phyloP scores from a whole-genome alignment of 2,329 filamentous ascomycete genomes.

The Coniochaeta sp. region DNA sequence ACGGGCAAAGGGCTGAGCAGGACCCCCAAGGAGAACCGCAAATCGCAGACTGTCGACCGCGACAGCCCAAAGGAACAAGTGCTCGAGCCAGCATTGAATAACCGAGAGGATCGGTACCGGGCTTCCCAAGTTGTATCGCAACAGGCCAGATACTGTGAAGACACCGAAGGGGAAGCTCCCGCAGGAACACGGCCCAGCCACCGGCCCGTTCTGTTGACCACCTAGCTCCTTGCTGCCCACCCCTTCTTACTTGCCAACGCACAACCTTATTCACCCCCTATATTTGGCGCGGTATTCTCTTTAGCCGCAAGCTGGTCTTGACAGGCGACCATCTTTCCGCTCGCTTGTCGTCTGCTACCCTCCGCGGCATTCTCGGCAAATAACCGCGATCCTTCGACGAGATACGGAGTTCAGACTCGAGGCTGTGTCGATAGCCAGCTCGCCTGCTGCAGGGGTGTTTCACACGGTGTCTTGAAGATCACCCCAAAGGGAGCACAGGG shows the following conservation, averaged over 20 bases:
- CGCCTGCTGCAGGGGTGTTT: too few relatives aligned
- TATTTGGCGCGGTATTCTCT: background rate
- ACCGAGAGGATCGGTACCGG: background rate
- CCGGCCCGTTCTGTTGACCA: slow-evolving; percentile 2
- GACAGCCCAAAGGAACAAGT: too few relatives aligned
- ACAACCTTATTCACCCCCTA: background rate
- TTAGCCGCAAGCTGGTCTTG: background rate
- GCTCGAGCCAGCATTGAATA: too few relatives aligned
- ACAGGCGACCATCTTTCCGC: background rate
- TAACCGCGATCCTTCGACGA: too few relatives aligned
- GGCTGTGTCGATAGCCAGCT: too few relatives aligned
- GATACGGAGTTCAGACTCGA: too few relatives aligned
- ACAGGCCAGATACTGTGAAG: background rate
- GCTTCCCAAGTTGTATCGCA: background rate
- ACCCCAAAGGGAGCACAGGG: too few relatives aligned
- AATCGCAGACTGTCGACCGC: too few relatives aligned
- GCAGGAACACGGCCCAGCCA: background rate
- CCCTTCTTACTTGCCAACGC: background rate
- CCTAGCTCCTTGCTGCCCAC: too few relatives aligned
- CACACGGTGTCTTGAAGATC: too few relatives aligned
- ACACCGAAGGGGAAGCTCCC: background rate
- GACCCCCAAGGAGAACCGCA: too few relatives aligned
- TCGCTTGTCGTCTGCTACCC: background rate
- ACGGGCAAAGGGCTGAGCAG: too few relatives aligned
- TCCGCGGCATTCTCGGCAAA: background rate